Percentiles rank a stretch among this genome's conserved stretches.
These are phyloP conservation scores for Ogataea siamensis DNA, from an alignment of 805 yeast genomes.

Conservation along the genomic window DNA sequence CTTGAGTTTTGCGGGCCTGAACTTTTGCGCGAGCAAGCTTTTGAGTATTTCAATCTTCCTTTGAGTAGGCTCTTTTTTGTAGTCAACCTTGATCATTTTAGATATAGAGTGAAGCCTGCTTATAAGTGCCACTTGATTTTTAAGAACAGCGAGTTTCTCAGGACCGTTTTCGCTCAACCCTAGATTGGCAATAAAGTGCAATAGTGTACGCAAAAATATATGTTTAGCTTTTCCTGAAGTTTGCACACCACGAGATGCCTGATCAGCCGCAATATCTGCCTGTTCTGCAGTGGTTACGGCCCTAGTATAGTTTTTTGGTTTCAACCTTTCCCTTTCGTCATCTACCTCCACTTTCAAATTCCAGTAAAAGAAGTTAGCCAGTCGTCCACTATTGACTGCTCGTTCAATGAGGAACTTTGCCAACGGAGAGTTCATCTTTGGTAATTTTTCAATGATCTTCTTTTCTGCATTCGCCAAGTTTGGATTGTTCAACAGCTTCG, in stretches of 20 bases:
- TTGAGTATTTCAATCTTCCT: conserved; percentile 70
- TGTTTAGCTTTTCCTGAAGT: conserved; percentile 5
- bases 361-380: conserved; percentile 91
- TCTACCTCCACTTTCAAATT: conserved; percentile 83
- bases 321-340: conserved; percentile 42
- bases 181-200: conserved; percentile 30
- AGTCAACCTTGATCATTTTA: conserved; percentile 52
- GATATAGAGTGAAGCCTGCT: conserved; percentile 64
- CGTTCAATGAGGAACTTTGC: conserved; percentile 74
- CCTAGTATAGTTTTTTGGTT: neutral
- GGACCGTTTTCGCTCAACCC: conserved; percentile 26
- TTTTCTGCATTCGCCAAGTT: conserved; percentile 20
- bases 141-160: conserved; percentile 29
- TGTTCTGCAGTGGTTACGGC: conserved; percentile 9
- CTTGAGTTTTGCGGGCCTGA: conserved; percentile 28
- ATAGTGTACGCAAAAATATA: conserved; percentile 29
- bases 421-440: conserved; percentile 50
- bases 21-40: conserved; percentile 51
- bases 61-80: conserved; percentile 69
- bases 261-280: conserved; percentile 17
- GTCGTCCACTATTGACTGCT: conserved; percentile 57
- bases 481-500: conserved; percentile 27
- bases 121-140: conserved; percentile 66
- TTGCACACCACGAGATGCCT: conserved; percentile 2
- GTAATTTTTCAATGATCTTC: conserved; percentile 17